Base-by-base conservation (phyloP, 345 rosid species). In the Ceriops decandra region DNA sequence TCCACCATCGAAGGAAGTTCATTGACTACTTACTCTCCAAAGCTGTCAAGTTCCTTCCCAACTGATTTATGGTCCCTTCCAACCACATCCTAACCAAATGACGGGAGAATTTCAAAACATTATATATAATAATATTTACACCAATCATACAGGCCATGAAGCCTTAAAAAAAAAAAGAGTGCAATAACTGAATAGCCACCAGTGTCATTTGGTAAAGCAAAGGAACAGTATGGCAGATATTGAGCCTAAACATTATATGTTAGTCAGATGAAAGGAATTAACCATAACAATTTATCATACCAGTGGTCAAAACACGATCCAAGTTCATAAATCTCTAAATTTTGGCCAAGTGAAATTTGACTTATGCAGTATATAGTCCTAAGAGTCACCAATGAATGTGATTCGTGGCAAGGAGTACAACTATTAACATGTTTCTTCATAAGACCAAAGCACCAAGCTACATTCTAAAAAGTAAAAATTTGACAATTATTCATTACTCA, bases 31-130 rank as follows among this genome's bases (percentile, higher is more conserved):
- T 88, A 90, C 92, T 75, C 68, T 31, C 75, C 79, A 64, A 73
- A 47, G 68, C 61, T 72, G 67, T 69, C 73, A 21, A 71, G 67
- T 54, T 71, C 60, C 35, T 24, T 61, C 61, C 59, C 57, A 64
- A 64, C 32, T 26, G 68, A 73, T 35, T 35, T 32, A 54, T 69
- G 68, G 62, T 83, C 76, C 80, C 70, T 74, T 60, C 66, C 83
- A 63, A 70, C 74, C 46, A 76, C 68, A 68, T 81, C 97, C 96
- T 88, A 82, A 53, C 70, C 26, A 66, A 66, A 52, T 2, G 0
- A 61, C 1, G 54, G 65, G 59, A 64, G 7, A n/a, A 58, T 64
- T 3, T 30, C 8, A n/a, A 51, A 21, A 16, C 28, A n/a, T 42
- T 42, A n/a, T 5, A 69, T 22, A 49, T 24, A 56, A 5, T 31